Base-by-base conservation (phyloP, 2,329 filamentous ascomycete genomes). In the Penicillium sp. region DNA sequence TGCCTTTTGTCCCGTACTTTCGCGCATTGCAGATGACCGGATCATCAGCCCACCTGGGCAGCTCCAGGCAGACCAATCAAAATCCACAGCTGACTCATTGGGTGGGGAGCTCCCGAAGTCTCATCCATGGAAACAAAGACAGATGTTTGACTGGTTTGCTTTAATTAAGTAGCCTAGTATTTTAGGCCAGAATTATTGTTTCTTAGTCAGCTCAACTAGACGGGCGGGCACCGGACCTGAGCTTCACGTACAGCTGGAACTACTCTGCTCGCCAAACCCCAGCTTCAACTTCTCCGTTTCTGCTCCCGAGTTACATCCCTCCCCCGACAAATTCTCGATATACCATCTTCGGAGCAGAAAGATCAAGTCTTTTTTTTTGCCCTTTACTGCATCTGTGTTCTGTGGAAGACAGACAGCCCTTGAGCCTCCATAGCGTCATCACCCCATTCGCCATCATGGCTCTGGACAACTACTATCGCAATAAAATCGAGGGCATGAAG, bases 401-500 rank as follows among this genome's bases (percentile, higher is more conserved):
- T 23, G 36, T 53, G 49, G 13, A 47, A 53, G 42, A 53, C 55
- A 42, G 43, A 29, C 41, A 57, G 27, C 53, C 50, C 49, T 62
- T 56, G 49, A 58, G 55, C 45, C 53, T 60, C 56, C 55, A 62
- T 60, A 67, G 64, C 64, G 63, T 66, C 62, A 66, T 68, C 61
- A 57, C 53, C 64, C 49, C 60, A 59, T 72, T 75, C 77, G 58
- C 62, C 85, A 88, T 75, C 76, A 99, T 99, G 94, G 93, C 93
- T 86, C 90, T 99, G 81, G 94, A 97, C 79, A 96, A 90, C 79
- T 99, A 97, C 82, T 99, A 96, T 79, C 91, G 94, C 81, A 97
- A 97, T 84, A 99, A 99, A 85, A 97, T 97, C 81, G 94, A 99
- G 90, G 88, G 90, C 77, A 96, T 97, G 90, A 97, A 97, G 89